Base-by-base conservation (phyloP, 108 stramenopile species). In the Aurantiochytrium sp. region DNA sequence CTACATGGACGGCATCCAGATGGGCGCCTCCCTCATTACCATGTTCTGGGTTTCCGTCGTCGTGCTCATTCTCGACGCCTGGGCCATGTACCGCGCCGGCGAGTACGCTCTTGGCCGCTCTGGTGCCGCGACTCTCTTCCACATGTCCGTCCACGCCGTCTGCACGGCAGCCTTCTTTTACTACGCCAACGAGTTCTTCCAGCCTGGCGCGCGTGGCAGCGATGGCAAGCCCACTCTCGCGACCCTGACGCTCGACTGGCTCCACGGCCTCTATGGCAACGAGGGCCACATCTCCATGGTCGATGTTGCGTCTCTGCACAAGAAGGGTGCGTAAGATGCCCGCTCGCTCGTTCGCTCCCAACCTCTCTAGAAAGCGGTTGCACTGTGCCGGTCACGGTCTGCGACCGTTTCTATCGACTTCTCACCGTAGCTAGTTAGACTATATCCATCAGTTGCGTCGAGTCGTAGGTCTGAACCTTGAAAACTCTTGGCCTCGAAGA, bases 1-100 rank as follows among this genome's bases (percentile, higher is more conserved):
- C 18, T 83, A 83, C 76, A 6, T 83, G 45, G 76, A 83, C 4
- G 76, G 76, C 76, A 53, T 83, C 76, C 76, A 83, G 51, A 83
- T 83, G 76, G 76, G 76, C 28, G 76, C 76, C 51, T 83, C 76
- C 76, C 76, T 83, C 76, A 83, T 83, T 23, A 83, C 76, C 76
- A 83, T 83, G 76, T 83, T 83, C 51, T 83, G 76, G 76, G 76
- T 83, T 23, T 83, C 76, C 51, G 76, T 83, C 49, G 51, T 53
- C 16, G 76, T 83, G 43, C 76, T 83, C 76, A 83, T 83, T 4
- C 51, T 83, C 45, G 76, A 83, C 51, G 76, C 49, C 76, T 83
- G 76, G 76, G 76, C 76, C 49, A 83, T 83, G 76, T 83, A 53
- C 51, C 76, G 76, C 51, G 76, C 76, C 51, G 45, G 76, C 25